Percentiles rank a stretch among this genome's conserved stretches.
Evolutionary conservation across 2,329 filamentous ascomycete species (phyloP).

Genomic region (Tolypocladium capitatum): DNA sequence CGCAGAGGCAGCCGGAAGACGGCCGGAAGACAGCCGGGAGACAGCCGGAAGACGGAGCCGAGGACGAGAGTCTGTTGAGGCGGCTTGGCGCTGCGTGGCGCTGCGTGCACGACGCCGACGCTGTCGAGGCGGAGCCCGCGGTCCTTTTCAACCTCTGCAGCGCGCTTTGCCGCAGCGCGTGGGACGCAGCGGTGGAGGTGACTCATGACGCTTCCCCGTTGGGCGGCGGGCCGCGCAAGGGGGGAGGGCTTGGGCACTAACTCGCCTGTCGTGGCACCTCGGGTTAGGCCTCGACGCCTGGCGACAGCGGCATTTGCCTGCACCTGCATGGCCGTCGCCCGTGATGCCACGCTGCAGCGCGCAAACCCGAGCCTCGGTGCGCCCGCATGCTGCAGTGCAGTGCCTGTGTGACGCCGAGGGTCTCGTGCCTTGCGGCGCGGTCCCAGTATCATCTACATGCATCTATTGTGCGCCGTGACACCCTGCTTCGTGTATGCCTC

Average conservation of each 20-base stretch:
- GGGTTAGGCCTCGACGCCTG: background rate
- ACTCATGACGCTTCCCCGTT: background rate
- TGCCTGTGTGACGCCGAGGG: background rate
- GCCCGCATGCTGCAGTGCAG: background rate
- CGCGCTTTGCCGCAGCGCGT: background rate
- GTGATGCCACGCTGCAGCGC: too few species aligned
- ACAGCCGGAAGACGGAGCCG: background rate
- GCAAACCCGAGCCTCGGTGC: too few species aligned
- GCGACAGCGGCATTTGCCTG: too few species aligned
- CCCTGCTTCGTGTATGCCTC: background rate
- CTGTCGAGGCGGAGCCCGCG: background rate
- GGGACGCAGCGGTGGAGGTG: background rate
- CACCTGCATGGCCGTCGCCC: too few species aligned
- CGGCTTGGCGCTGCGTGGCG: background rate
- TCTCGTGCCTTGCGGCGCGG: background rate
- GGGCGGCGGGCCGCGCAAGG: background rate
- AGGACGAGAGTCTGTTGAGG: background rate
- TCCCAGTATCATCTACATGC: too few species aligned
- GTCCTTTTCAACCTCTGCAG: background rate
- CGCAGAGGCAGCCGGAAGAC: background rate
- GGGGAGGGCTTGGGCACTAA: background rate
- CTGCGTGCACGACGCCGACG: background rate
- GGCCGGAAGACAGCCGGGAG: background rate
- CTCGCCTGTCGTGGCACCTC: background rate
- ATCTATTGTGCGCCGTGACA: too few species aligned